Base-by-base conservation (phyloP, 805 yeast genomes). In the Ogataea neopini region DNA sequence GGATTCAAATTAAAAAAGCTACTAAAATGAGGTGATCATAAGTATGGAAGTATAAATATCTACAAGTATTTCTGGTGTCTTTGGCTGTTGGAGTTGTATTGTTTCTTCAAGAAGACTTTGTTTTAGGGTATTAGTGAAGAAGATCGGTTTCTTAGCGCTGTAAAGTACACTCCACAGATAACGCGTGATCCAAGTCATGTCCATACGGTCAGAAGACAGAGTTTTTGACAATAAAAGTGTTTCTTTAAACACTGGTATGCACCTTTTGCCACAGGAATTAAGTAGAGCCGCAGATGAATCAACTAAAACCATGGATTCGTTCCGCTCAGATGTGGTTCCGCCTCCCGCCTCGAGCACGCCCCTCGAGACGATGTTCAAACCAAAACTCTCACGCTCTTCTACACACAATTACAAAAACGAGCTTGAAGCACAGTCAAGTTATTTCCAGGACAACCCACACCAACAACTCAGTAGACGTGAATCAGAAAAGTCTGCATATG, bases 321-420 rank as follows among this genome's bases (percentile, higher is more conserved):
- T 50, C 42, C 40, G 35, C 15, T 47, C 52, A 5, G 50, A 41
- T 6, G 29, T 42, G 3, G 43, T 33, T 6, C 59, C 61, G 7
- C 63, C 63, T 6, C 60, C 60, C 1, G 56, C 61, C 8, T 44
- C 48, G 3, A 19, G 43, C 6, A 49, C 58, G 2, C 59, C 59
- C 10, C 37, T 53, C 9, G 56, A 47, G 29, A 13, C 22, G 4
- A 22, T 48, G 3, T 51, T 44, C 17, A 30, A 47, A 14, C 54
- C 61, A 4, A 38, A 40, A 13, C 10, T 56, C 13, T 20, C 48
- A n/a, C 36, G 60, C 9, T 35, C 23, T 3, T 37, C 55, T 11
- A 58, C 62, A 1, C 41, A 49, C 36, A 59, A 60, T 35, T 60
- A 60, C 48, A 50, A 50, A 29, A 45, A 48, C 39, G 63, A 59